Base-by-base conservation (phyloP, 1,139 yeast genomes). In the Pichia sp. region DNA sequence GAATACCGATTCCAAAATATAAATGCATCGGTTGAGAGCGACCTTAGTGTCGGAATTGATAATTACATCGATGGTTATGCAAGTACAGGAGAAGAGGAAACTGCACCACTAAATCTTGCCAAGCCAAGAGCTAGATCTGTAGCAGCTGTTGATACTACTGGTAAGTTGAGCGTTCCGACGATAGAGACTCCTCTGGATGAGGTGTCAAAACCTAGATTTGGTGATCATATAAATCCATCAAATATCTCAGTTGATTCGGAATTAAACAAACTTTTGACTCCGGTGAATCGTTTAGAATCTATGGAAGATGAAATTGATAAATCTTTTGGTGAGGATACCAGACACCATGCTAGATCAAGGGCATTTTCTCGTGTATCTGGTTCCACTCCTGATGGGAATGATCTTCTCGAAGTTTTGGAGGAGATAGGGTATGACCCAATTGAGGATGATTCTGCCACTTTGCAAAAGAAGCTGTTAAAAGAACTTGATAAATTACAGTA, bases 391-490 rank as follows among this genome's bases (percentile, higher is more conserved):
- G 50, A 58, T 23, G 61, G 60, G 8, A 54, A 51, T 40, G 63
- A 65, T 31, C 55, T 82, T n/a, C 85, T 80, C 52, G 91, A 87
- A 54, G 69, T 88, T 18, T 74, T 89, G 56, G 87, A 85, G 34
- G 93, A 85, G 55, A 76, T 88, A 26, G 80, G 80, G 39, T 89
- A 96, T 95, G 78, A 78, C 28, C 74, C 83, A 1, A 48, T 54
- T 4, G 70, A 76, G 18, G 95, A 87, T 62, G 85, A 82, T 58
- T 75, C 85, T 5, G 76, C 73, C 22, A 70, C 75, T 0, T 66
- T 90, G 34, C 74, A 85, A 40, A 74, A 72, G 46, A 82, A 80
- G 59, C 73, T 91, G 47, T 68, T 75, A 28, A 74, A 73, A 44
- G 85, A 83, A 56, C 64, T 82, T 40, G 72, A 74, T 1, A 70